A percentile compares a stretch with the other conserved stretches of the same genome.
Evolutionary conservation across 2,329 filamentous ascomycete genomes (phyloP).

Genomic region (Aspergillus sojae): DNA sequence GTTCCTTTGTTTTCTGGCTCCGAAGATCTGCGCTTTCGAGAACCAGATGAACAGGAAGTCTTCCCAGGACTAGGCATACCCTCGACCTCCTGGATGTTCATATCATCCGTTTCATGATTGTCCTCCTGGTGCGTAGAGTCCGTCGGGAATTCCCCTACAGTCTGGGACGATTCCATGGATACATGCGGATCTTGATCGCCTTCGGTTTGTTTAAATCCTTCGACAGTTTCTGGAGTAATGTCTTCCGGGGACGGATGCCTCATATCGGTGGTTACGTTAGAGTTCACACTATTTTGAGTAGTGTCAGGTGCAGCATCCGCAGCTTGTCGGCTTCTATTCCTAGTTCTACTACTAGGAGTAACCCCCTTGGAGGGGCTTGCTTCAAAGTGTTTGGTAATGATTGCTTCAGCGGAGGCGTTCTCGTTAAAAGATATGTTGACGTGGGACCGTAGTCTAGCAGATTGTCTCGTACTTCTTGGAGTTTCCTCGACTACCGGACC

Average conservation of each 20-base stretch:
- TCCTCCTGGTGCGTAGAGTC: slow-evolving; percentile 11
- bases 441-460: slow-evolving; percentile 34
- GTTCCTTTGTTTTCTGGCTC: slow-evolving; percentile 24
- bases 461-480: slow-evolving; percentile 38
- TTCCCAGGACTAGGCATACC: slow-evolving; percentile 12
- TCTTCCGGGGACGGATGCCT: slow-evolving; percentile 21
- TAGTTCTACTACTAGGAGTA: slow-evolving; percentile 19
- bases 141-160: slow-evolving; percentile 13
- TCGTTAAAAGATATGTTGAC: slow-evolving; percentile 22
- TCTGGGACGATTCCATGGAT: not conserved
- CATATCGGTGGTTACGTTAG: slow-evolving; percentile 5
- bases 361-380: slow-evolving; percentile 17
- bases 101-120: slow-evolving; percentile 8
- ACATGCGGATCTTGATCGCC: not conserved
- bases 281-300: slow-evolving; percentile 2
- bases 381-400: slow-evolving; percentile 15
- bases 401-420: slow-evolving; percentile 17
- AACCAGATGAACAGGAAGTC: slow-evolving; percentile 19
- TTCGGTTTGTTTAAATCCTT: slow-evolving; percentile 10
- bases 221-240: slow-evolving; percentile 13
- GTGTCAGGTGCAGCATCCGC: slow-evolving; percentile 12
- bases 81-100: slow-evolving; percentile 3
- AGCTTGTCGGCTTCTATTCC: slow-evolving; percentile 19
- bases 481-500: slow-evolving; percentile 33
- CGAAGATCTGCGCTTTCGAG: slow-evolving; percentile 31